Base-by-base conservation (phyloP, 2,329 filamentous ascomycete species). In the Cercospora janseana region DNA sequence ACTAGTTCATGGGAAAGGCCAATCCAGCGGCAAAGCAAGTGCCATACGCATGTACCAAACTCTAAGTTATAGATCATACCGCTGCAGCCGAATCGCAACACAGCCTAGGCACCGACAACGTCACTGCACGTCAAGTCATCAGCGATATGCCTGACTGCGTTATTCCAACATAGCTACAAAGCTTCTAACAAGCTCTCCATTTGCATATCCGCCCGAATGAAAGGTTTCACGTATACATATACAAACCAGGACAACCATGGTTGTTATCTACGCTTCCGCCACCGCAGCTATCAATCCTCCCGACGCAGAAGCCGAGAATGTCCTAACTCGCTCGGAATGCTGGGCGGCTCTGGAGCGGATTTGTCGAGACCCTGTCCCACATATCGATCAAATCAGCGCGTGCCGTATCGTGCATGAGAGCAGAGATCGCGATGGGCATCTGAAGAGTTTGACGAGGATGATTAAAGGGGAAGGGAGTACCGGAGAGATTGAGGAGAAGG, bases 231-330 rank as follows among this genome's bases (percentile, higher is more conserved):
- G n/a, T n/a, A n/a, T n/a, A n/a, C n/a, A n/a, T n/a, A n/a, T n/a
- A 38, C 16, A 38, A 21, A 20, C 34, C 2, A 4, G 12, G 29
- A 5, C 16, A 23, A 13, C 24, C 40, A 45, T 45, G 42, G 43
- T 46, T n/a, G 21, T 46, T 12, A 26, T 46, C 29, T 46, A 46
- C 43, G 43, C 43, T 10, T 46, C 43, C 16, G 43, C 43, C 8
- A 46, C 43, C 6, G 43, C 29, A 8, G 9, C 29, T 1, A 13
- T 46, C 43, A 46, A 46, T 31, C 16, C 43, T 6, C 27, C 43
- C 6, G 24, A 28, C 15, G 26, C 26, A 24, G 10, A 1, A 18
- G 40, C 24, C 6, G 24, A 27, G 5, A 20, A 31, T 4, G 15
- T 26, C 3, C 7, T 46, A 1, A 23, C 43, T 1, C 28, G 29